Evolutionary conservation across 2,329 filamentous ascomycete genomes (phyloP), one percentile per base, ranked within the genome.

Genomic region (Zymoseptoria pseudotritici): DNA sequence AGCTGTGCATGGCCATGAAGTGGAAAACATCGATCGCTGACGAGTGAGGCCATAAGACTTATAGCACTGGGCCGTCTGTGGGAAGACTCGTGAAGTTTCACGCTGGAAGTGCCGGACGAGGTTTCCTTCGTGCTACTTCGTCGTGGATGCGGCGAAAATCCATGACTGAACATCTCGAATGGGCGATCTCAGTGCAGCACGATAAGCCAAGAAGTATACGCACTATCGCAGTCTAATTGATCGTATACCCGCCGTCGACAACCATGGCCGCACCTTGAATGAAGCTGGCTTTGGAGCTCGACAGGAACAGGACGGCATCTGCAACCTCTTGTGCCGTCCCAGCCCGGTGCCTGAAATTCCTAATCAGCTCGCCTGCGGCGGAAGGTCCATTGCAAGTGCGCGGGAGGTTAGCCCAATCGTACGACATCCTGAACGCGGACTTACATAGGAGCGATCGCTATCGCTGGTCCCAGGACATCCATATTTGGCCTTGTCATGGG

Each of bases 291-390:
- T 78, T 79, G 19, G 74, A 71, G 58, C 76, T 77, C 42, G 75
- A 75, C 4, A 80, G 65, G 58, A 80, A 80, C 42, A 80, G 63
- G 9, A 78, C 72, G 0, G 75, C 77, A 64, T 80, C 78, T 2
- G 79, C 78, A 10, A 80, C 72, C 59, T 81, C 78, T 55, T 80
- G 75, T 0, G 77, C 71, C 3, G 75, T 77, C 0, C 78, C 77
- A 60, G 75, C 74, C 24, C 77, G 74, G 10, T 81, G 79, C 13
- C 52, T 53, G 22, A 84, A 84, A 74, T 29, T 17, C 4, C 5
- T 17, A 13, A 42, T 17, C 36, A 42, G 36, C 17, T 5, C 11
- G 36, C 36, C 11, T 42, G 36, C 11, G 36, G 36, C 17, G 24
- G 3, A 26, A 26, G 24, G 24, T 26, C 1, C 0, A 82, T 82